These are phyloP conservation scores for Asterionellopsis glacialis DNA, from an alignment of 108 stramenopile genomes.

Conservation along the genomic window DNA sequence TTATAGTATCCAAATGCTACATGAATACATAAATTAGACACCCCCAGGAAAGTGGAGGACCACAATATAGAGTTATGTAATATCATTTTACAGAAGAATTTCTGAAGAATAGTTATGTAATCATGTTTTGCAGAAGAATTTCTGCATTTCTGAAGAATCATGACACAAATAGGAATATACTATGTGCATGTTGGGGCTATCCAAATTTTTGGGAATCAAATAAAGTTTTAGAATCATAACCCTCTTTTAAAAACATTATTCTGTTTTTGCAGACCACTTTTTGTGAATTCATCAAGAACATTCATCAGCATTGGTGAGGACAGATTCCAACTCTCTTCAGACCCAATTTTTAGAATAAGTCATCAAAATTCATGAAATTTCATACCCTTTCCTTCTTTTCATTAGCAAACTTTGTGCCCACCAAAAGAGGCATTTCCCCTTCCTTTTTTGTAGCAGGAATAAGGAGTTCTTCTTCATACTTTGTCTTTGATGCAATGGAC, in stretches of 20 bases:
- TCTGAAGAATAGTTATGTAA: no score
- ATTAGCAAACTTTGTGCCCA: constrained; percentile 44
- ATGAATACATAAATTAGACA: constrained; percentile 98
- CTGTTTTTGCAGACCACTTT: no score
- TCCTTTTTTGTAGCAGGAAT: constrained; percentile 3
- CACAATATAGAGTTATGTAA: constrained; percentile 95
- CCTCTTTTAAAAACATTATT: no score
- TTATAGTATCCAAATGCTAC: constrained; percentile 98
- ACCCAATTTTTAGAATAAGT: constrained; percentile 37
- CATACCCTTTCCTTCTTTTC: constrained; percentile 80
- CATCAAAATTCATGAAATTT: constrained; percentile 67
- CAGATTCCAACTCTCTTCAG: constrained; percentile 33
- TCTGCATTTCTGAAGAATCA: no score
- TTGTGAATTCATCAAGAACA: constrained; percentile 12
- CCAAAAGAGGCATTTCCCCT: constrained; percentile 24
- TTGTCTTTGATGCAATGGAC: constrained; percentile 64
- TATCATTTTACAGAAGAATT: no score
- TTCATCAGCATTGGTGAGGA: constrained; percentile 55
- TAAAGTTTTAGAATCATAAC: no score
- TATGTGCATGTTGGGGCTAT: no score
- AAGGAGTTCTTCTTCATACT: constrained; percentile 51
- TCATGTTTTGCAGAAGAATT: neutral
- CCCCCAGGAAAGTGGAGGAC: constrained; percentile 98
- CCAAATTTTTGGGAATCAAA: no score
- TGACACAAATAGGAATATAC: no score